Percentiles rank a stretch among this genome's conserved stretches.
Conservation (phyloP, 2,329 filamentous ascomycete species). For the Plectosphaerella cucumerina region DNA sequence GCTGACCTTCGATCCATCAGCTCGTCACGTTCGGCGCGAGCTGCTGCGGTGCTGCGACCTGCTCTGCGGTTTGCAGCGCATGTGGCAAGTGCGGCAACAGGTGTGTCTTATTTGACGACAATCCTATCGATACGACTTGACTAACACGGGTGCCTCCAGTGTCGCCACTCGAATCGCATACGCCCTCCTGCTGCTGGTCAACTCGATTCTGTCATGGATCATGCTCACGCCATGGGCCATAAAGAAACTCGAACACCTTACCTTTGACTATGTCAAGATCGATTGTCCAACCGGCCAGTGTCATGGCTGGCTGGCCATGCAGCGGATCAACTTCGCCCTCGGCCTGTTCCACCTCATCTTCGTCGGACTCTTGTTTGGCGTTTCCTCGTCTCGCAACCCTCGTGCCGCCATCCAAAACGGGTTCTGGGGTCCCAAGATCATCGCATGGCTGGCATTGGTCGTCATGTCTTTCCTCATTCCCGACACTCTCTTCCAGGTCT, state of each 20-base stretch:
- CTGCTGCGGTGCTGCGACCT: conserved; percentile 95
- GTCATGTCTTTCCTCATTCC: conserved; percentile 94
- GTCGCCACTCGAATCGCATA: conserved; percentile 97
- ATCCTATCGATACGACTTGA: not conserved
- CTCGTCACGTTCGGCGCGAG: conserved; percentile 75
- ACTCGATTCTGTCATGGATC: conserved; percentile 96
- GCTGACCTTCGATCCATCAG: conserved; percentile 35
- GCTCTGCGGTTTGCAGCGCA: conserved; percentile 90
- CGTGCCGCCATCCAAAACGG: conserved; percentile 91
- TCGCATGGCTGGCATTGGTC: conserved; percentile 82
- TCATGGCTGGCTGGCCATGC: conserved; percentile 92
- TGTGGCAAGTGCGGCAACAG: conserved; percentile 98
- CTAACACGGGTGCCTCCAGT: conserved; percentile 38
- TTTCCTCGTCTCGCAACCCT: conserved; percentile 80
- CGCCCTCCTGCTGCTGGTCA: conserved; percentile 88
- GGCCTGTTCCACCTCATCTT: conserved; percentile 90
- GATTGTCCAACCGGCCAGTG: conserved; percentile 87
- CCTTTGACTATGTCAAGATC: conserved; percentile 94
- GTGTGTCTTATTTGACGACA: conserved; percentile 34
- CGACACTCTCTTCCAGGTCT: conserved; percentile 89
- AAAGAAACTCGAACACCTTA: conserved; percentile 87
- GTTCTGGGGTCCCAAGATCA: conserved; percentile 97
- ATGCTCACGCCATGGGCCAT: conserved; percentile 99
- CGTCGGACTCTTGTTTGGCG: conserved; percentile 78
- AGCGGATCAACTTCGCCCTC: conserved; percentile 96